These are phyloP conservation scores for Pachysandra terminalis DNA, from an alignment of 164 flowering plant species.

Conservation along the genomic window DNA sequence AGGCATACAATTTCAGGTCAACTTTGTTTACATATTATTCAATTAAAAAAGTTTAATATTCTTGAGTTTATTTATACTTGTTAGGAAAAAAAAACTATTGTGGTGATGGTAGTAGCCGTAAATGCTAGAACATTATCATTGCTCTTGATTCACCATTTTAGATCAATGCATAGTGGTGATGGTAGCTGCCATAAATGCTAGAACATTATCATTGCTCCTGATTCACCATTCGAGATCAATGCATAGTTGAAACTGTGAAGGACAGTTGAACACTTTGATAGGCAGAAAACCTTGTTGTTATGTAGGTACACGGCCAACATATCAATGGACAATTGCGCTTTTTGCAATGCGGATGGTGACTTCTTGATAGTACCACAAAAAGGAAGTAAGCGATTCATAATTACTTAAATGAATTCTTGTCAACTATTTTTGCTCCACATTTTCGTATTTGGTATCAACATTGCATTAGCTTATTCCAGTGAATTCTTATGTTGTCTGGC, in stretches of 20 bases:
- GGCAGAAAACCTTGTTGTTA: slow-evolving; percentile 5
- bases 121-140: background rate
- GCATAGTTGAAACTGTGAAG: background rate
- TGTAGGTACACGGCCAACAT: slow-evolving; percentile 90
- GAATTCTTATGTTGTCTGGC: background rate
- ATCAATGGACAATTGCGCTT: slow-evolving; percentile 82
- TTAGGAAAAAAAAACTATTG: too few relatives aligned
- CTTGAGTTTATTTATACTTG: too few relatives aligned
- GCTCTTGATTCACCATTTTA: background rate
- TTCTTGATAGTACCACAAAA: slow-evolving; percentile 86
- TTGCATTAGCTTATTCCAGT: background rate
- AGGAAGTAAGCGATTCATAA: slow-evolving; percentile 70
- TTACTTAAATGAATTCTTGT: background rate
- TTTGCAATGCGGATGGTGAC: slow-evolving; percentile 98
- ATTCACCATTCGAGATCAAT: background rate
- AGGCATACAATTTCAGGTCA: background rate
- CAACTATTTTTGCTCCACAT: background rate
- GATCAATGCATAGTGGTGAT: background rate
- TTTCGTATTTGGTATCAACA: background rate
- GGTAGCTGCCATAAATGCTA: too few relatives aligned
- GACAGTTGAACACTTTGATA: slow-evolving; percentile 2
- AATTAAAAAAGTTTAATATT: too few relatives aligned
- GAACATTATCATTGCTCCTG: background rate
- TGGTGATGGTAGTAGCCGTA: background rate
- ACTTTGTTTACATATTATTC: background rate